These are phyloP conservation scores for Gossypium longicalyx DNA, from an alignment of 345 rosid genomes.

Conservation along the genomic window DNA sequence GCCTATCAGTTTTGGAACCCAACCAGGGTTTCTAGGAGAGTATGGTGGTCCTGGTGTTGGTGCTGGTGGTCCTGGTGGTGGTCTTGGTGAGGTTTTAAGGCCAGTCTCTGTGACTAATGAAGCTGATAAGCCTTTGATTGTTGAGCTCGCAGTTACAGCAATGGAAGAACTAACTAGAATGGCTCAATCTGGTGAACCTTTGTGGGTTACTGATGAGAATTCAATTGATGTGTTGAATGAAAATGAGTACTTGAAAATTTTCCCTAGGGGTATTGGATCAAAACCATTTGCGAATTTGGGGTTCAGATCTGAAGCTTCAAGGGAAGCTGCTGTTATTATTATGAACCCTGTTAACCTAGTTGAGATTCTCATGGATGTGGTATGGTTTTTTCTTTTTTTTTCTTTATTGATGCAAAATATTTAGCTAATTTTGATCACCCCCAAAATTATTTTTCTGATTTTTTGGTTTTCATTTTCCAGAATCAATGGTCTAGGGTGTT, in stretches of 20 bases:
- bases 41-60: slow-evolving; percentile 63
- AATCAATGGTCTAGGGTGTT: slow-evolving; percentile 84
- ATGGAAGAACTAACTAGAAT: slow-evolving; percentile 91
- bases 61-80: background rate
- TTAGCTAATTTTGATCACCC: background rate
- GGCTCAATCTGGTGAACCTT: slow-evolving; percentile 73
- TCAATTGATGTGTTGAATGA: slow-evolving; percentile 54
- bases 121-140: slow-evolving; percentile 83
- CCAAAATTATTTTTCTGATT: background rate
- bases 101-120: slow-evolving; percentile 58
- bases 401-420: background rate
- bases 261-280: slow-evolving; percentile 82
- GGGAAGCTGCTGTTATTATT: slow-evolving; percentile 75
- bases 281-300: slow-evolving; percentile 44
- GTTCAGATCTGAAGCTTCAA: slow-evolving; percentile 75
- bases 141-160: slow-evolving; percentile 90
- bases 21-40: slow-evolving; percentile 65
- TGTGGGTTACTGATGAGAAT: slow-evolving; percentile 58
- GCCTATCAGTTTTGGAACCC: slow-evolving; percentile 43
- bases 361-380: slow-evolving; percentile 97
- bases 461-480: slow-evolving; percentile 26
- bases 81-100: slow-evolving; percentile 27
- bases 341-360: slow-evolving; percentile 81
- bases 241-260: slow-evolving; percentile 71
- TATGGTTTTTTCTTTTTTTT: slow-evolving; percentile 12